Conservation (phyloP, 2,329 filamentous ascomycete species). For the Remersonia thermophila region DNA sequence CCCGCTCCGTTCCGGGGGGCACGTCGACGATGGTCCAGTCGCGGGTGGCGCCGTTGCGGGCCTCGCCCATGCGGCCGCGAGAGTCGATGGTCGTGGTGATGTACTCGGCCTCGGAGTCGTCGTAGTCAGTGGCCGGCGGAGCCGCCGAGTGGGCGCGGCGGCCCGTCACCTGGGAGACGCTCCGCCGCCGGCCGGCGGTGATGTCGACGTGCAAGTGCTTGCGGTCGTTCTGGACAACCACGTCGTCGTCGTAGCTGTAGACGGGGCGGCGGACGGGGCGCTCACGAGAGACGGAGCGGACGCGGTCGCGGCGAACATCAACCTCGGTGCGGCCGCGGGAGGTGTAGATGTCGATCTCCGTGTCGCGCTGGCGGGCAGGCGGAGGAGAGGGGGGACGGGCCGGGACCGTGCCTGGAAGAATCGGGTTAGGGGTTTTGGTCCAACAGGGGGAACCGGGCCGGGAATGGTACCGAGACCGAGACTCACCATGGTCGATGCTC, state of each 20-base stretch:
- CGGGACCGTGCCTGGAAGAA: constrained; percentile 32
- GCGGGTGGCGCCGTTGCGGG: constrained; percentile 58
- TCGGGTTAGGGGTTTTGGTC: background rate
- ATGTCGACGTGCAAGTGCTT: constrained; percentile 35
- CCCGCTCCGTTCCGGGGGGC: constrained; percentile 67
- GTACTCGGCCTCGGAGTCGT: constrained; percentile 55
- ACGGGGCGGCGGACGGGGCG: constrained; percentile 30
- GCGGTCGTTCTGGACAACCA: constrained; percentile 48
- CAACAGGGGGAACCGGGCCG: background rate
- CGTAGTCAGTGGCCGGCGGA: constrained; percentile 28
- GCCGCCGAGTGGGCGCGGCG: constrained; percentile 42
- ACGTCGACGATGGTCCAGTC: constrained; percentile 78
- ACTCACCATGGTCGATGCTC: constrained; percentile 74
- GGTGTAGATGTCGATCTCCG: constrained; percentile 50
- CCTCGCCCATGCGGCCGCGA: constrained; percentile 59
- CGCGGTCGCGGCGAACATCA: constrained; percentile 28
- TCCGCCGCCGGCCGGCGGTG: constrained; percentile 21
- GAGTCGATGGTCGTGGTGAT: constrained; percentile 42
- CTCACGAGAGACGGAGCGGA: constrained; percentile 26
- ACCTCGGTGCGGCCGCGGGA: constrained; percentile 44
- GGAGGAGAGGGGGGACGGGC: constrained; percentile 39
- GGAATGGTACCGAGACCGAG: background rate
- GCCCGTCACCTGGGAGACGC: constrained; percentile 18
- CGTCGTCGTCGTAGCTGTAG: constrained; percentile 42
- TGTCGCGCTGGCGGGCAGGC: constrained; percentile 37